Percentiles rank a stretch among this genome's conserved stretches.
Conservation (phyloP, 2,329 filamentous ascomycete species). For the Ophiostoma ips region DNA sequence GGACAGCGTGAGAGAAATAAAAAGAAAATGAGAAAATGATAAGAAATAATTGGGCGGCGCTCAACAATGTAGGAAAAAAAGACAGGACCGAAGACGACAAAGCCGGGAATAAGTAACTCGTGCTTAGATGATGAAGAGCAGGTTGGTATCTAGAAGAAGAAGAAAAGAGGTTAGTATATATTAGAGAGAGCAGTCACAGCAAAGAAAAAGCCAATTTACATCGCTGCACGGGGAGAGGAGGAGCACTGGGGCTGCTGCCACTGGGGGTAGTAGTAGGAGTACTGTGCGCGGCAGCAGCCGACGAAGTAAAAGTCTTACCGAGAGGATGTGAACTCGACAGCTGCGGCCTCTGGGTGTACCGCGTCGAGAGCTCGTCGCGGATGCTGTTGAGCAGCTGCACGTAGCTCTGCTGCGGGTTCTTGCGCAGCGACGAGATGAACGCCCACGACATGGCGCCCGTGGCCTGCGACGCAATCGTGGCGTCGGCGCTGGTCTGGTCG, state of each 20-base stretch:
- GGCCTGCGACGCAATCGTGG: constrained; percentile 72
- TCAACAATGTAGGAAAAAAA: background rate
- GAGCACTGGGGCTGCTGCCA: background rate
- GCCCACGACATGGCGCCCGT: constrained; percentile 98
- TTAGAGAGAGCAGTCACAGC: background rate
- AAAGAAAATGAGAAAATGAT: background rate
- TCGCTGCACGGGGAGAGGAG: constrained; percentile 11
- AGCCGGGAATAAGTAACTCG: background rate
- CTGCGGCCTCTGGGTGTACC: constrained; percentile 92
- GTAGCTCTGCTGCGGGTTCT: constrained; percentile 92
- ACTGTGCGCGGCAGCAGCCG: background rate
- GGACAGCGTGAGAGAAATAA: background rate
- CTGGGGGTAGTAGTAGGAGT: background rate
- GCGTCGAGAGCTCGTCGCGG: constrained; percentile 70
- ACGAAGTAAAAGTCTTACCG: constrained; percentile 43
- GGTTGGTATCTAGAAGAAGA: constrained; percentile 39
- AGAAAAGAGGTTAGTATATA: constrained; percentile 9
- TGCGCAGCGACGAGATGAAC: constrained; percentile 80
- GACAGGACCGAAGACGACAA: background rate
- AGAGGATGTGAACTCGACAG: constrained; percentile 91
- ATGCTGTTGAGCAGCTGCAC: constrained; percentile 92
- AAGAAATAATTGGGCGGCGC: background rate
- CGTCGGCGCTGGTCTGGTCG: constrained; percentile 86
- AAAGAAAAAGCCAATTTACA: constrained; percentile 5
- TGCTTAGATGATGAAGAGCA: constrained; percentile 51